These are phyloP conservation scores for Kodamaea hsintzibuensis DNA, from an alignment of 805 yeast genomes.

Conservation along the genomic window DNA sequence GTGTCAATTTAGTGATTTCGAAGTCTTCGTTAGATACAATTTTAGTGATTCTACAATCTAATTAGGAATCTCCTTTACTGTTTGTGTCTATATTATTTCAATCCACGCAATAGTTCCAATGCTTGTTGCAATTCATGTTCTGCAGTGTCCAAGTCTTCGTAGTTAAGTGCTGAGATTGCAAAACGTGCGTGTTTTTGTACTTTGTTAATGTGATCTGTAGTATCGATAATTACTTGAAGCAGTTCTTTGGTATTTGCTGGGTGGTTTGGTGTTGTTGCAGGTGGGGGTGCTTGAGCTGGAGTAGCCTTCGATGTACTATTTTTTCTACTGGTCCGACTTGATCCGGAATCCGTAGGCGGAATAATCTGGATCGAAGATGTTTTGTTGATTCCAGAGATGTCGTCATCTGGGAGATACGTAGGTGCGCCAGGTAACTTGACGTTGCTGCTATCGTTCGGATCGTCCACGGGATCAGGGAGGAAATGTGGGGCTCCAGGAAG, in stretches of 20 bases:
- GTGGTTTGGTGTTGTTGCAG: neutral
- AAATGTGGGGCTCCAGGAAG: slow-evolving; percentile 44
- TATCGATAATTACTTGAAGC: slow-evolving; percentile 51
- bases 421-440: slow-evolving; percentile 45
- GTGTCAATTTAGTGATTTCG: too few relatives aligned
- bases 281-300: neutral
- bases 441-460: slow-evolving; percentile 31
- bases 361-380: slow-evolving; percentile 38
- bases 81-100: slow-evolving; percentile 1
- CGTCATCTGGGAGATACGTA: slow-evolving; percentile 41
- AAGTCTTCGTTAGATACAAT: neutral
- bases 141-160: slow-evolving; percentile 73
- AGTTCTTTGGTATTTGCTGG: slow-evolving; percentile 29
- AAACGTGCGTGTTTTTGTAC: slow-evolving; percentile 72
- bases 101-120: slow-evolving; percentile 39
- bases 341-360: slow-evolving; percentile 19
- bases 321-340: neutral
- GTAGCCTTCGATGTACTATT: neutral
- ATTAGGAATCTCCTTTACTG: neutral
- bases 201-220: slow-evolving; percentile 54
- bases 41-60: neutral
- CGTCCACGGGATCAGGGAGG: slow-evolving; percentile 26
- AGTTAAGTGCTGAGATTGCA: slow-evolving; percentile 77
- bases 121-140: slow-evolving; percentile 59
- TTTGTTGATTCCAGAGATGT: slow-evolving; percentile 36